A percentile compares a stretch with the other conserved stretches of the same genome.
Conservation (phyloP, 1,284 basidiomycete genomes). For the Mycosarcoma mackinlayi region DNA sequence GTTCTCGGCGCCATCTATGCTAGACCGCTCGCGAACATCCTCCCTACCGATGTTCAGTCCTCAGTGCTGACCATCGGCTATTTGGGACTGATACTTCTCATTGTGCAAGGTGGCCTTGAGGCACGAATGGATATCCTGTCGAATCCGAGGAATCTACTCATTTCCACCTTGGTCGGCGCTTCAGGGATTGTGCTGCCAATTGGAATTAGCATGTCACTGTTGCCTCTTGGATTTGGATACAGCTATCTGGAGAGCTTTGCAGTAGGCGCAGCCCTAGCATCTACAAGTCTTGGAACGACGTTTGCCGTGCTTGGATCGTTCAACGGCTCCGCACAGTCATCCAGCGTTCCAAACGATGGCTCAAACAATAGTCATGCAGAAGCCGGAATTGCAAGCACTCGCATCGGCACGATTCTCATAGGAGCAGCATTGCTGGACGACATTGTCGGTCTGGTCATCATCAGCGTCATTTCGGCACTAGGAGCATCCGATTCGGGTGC, state of each 20-base stretch:
- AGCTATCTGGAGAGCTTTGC: slow-evolving; percentile 72
- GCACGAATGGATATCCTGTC: slow-evolving; percentile 37
- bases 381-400: slow-evolving; percentile 70
- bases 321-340: background rate
- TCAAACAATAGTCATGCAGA: slow-evolving; percentile 14
- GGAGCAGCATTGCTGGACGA: slow-evolving; percentile 74
- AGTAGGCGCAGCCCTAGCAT: slow-evolving; percentile 72
- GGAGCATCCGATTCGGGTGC: slow-evolving; percentile 28
- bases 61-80: slow-evolving; percentile 72
- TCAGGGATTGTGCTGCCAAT: slow-evolving; percentile 72
- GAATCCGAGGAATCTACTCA: slow-evolving; percentile 69
- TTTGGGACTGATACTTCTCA: slow-evolving; percentile 72
- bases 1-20: slow-evolving; percentile 72
- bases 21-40: slow-evolving; percentile 70
- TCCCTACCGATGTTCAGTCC: slow-evolving; percentile 70
- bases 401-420: slow-evolving; percentile 72
- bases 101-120: slow-evolving; percentile 71
- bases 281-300: slow-evolving; percentile 74
- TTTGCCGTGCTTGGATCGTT: slow-evolving; percentile 70
- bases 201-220: slow-evolving; percentile 70
- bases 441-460: slow-evolving; percentile 73
- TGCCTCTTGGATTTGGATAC: slow-evolving; percentile 65
- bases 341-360: background rate
- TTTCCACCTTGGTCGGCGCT: slow-evolving; percentile 71
- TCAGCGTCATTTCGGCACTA: slow-evolving; percentile 71